Base-by-base conservation (phyloP, 148 eudicot species). In the Mesembryanthemum crystallinum region DNA sequence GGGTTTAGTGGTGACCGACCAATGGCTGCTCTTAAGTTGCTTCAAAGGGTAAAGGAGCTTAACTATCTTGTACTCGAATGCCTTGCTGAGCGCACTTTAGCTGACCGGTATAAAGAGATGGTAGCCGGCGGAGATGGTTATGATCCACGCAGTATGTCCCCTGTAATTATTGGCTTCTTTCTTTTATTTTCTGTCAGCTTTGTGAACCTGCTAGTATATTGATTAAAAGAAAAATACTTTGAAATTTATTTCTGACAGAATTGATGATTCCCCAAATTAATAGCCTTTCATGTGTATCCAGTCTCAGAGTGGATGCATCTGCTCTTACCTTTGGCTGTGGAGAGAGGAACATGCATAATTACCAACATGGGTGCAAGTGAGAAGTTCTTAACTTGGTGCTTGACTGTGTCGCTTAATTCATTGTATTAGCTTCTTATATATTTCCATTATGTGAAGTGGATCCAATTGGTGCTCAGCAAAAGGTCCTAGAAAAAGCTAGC, bases 301-400 rank as follows among this genome's bases (percentile, higher is more conserved):
- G 99, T 92, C 80, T 80, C 85, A 24, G 99, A 92, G 85, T 96
- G 98, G 99, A 89, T 96, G 97, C 85, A 72, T 67, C 63, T 96
- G 90, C 93, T 96, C 81, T 85, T 96, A 81, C 99, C 99, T 73
- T 77, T 92, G 83, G 98, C 99, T 30, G 86, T 92, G 76, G 86
- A 85, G 82, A 87, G 88, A 69, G 97, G 97, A 73, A 87, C 91
- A 76, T 82, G 94, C 86, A 96, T 96, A 76, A 85, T 96, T 64
- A 96, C 99, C 78, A 96, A 96, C 78, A 96, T 96, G 99, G 99
- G 99, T 78, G 99, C 99, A 86, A 86, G 99, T 96, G 77, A 85
- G 93, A 74, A 1, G 17, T 71, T 27, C 24, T 21, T 29, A 9
- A 14, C 9, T n/a, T 70, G 43, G 49, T 71, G 64, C 1, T 70